Evolutionary conservation across 768 basidiomycete genomes (phyloP).

Genomic region (Hygrophorus russula): DNA sequence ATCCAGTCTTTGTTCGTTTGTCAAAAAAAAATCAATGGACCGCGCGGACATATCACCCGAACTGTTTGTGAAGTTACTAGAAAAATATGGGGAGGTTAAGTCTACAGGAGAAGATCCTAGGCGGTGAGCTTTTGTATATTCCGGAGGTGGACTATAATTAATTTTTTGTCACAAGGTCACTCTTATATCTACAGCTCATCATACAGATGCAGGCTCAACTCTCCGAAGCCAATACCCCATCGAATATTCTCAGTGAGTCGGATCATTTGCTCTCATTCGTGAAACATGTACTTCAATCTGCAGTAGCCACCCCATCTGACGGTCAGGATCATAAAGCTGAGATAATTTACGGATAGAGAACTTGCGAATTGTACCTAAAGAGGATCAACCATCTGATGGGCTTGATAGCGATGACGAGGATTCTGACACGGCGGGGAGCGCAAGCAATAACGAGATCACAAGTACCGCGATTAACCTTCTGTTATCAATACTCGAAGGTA

Average conservation of each 20-base stretch:
- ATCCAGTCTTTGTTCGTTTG: conserved; percentile 58
- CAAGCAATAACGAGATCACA: conserved; percentile 51
- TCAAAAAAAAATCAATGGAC: conserved; percentile 55
- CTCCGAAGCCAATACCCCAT: conserved; percentile 38
- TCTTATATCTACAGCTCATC: conserved; percentile 72
- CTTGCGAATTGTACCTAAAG: conserved; percentile 26
- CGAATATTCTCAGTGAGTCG: conserved; percentile 51
- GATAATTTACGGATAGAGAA: conserved; percentile 7
- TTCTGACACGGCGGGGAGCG: too few relatives aligned
- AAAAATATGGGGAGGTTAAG: conserved; percentile 47
- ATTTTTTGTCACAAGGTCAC: conserved; percentile 29
- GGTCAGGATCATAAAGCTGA: conserved; percentile 15
- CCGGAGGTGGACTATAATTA: neutral
- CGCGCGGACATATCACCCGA: conserved; percentile 61
- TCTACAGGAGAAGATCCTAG: conserved; percentile 35
- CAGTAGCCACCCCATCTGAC: conserved; percentile 7
- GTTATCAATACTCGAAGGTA: conserved; percentile 82
- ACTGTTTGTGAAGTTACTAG: conserved; percentile 65
- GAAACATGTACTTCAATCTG: conserved; percentile 58
- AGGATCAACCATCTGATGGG: conserved; percentile 33
- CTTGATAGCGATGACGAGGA: conserved; percentile 46
- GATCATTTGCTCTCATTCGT: conserved; percentile 75
- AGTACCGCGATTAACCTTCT: conserved; percentile 74
- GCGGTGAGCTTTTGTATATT: conserved; percentile 23
- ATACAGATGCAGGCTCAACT: conserved; percentile 71